Percentiles rank a stretch among this genome's conserved stretches.
phyloP scores from a whole-genome alignment of 2,329 filamentous ascomycete species.

The Alternaria incomplexa region DNA sequence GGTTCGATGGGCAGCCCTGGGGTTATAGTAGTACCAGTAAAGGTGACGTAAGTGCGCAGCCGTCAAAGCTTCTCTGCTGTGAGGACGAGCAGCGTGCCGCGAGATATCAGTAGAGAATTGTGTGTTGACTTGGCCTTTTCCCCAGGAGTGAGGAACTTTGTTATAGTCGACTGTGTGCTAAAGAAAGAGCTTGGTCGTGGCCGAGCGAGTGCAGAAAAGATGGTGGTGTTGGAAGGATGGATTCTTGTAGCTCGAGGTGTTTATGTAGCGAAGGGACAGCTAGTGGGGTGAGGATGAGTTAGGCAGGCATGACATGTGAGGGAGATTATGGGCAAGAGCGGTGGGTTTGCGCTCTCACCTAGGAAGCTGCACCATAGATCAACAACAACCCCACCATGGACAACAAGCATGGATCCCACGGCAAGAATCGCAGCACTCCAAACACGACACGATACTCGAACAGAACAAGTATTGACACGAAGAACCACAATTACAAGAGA shows the following conservation, averaged over 20 bases:
- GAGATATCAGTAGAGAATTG: background rate
- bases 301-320: conserved; percentile 3
- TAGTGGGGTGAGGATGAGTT: background rate
- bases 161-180: background rate
- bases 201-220: background rate
- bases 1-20: background rate
- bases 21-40: background rate
- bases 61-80: background rate
- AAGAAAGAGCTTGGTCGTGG: background rate
- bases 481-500: background rate
- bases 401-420: background rate
- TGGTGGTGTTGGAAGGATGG: background rate
- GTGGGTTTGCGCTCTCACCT: background rate
- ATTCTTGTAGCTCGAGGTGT: background rate
- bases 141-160: background rate
- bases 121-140: background rate
- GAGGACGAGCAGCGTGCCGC: background rate
- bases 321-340: background rate
- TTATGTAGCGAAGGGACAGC: background rate
- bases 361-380: background rate
- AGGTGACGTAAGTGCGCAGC: background rate
- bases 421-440: background rate
- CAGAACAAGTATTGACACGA: background rate
- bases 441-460: background rate
- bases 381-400: background rate